These are phyloP conservation scores for Tanacetum coccineum DNA, from an alignment of 129 eudicot species.

Conservation along the genomic window DNA sequence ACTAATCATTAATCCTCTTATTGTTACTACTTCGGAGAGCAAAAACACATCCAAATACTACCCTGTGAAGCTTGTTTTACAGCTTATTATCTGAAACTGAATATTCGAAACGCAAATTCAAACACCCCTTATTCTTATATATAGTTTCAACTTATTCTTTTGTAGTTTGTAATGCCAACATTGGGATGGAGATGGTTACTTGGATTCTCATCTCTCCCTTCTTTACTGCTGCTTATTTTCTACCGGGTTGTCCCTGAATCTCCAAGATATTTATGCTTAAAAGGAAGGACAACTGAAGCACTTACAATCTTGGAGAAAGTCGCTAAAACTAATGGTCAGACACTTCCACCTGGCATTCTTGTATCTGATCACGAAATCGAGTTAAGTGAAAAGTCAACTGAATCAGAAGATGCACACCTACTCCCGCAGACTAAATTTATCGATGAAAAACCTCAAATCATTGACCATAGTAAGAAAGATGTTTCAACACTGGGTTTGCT, in stretches of 20 bases:
- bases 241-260: constrained; percentile 59
- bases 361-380: constrained; percentile 50
- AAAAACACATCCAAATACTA: too few relatives aligned
- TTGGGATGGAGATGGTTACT: constrained; percentile 93
- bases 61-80: too few relatives aligned
- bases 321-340: constrained; percentile 40
- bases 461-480: constrained; percentile 24
- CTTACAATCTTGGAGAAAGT: constrained; percentile 47
- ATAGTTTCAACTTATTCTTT: background rate
- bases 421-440: constrained; percentile 32
- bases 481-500: constrained; percentile 43
- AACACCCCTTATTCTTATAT: background rate
- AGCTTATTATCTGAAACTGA: background rate
- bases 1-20: too few relatives aligned
- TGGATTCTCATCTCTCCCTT: constrained; percentile 69
- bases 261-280: constrained; percentile 65
- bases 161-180: constrained; percentile 81
- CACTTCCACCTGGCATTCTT: constrained; percentile 60
- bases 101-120: background rate
- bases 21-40: too few relatives aligned
- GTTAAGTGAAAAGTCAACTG: constrained; percentile 31
- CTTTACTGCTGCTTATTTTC: constrained; percentile 52
- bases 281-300: constrained; percentile 61
- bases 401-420: constrained; percentile 44
- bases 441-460: constrained; percentile 20